Percentiles rank a stretch among this genome's conserved stretches.
These are phyloP conservation scores for Malus hybrid DNA, from an alignment of 331 rosid species.

Conservation along the genomic window DNA sequence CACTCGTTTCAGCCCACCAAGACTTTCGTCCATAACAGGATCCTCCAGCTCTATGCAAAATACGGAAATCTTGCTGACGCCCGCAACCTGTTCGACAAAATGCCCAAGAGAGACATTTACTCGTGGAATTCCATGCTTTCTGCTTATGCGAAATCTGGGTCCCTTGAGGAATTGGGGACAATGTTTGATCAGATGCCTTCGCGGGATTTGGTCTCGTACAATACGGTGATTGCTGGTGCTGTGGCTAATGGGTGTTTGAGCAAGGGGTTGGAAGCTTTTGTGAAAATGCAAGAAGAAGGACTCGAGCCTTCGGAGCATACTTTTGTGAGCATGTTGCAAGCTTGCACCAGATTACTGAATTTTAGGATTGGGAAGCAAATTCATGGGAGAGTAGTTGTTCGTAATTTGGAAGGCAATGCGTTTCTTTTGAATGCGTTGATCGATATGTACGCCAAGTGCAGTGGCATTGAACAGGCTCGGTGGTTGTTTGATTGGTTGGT, in stretches of 20 bases:
- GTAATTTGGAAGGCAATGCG: constrained; percentile 7
- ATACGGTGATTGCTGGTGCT: constrained; percentile 42
- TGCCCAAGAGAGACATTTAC: constrained; percentile 42
- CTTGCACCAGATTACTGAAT: constrained; percentile 8
- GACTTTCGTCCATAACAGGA: constrained; percentile 9
- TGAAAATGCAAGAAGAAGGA: constrained; percentile 44
- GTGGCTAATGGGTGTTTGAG: constrained; percentile 31
- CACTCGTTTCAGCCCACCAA: constrained; percentile 31
- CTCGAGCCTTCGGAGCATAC: constrained; percentile 19
- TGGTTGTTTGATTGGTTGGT: constrained; percentile 17
- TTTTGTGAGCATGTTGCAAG: constrained; percentile 12
- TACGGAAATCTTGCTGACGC: constrained; percentile 43
- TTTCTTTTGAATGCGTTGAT: constrained; percentile 15
- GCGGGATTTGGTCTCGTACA: constrained; percentile 52
- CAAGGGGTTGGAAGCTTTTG: constrained; percentile 28
- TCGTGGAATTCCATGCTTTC: constrained; percentile 63
- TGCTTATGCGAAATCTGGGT: constrained; percentile 15
- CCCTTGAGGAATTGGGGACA: neutral
- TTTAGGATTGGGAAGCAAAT: constrained; percentile 19
- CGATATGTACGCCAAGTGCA: constrained; percentile 18
- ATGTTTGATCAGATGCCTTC: constrained; percentile 47
- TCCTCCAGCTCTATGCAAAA: constrained; percentile 37
- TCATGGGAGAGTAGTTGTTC: constrained; percentile 18
- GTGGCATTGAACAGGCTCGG: constrained; percentile 21
- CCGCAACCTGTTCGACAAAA: constrained; percentile 33